A percentile compares a stretch with the other conserved stretches of the same genome.
phyloP scores from a whole-genome alignment of 495 filamentous ascomycete species.

The Apodospora peruviana region DNA sequence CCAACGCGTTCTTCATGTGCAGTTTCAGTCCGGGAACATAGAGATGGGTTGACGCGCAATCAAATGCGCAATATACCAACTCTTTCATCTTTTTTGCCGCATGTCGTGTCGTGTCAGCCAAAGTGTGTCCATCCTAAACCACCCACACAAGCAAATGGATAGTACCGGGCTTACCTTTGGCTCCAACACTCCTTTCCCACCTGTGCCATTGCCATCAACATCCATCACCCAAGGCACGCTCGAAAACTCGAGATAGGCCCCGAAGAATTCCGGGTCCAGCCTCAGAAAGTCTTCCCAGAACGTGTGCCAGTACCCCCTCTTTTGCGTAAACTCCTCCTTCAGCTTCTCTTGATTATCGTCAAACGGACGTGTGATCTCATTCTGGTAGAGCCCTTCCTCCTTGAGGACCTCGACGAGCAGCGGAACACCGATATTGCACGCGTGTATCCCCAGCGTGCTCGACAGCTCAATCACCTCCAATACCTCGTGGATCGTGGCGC shows the following conservation, averaged over 20 bases:
- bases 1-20: constrained; percentile 40
- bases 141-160: no score
- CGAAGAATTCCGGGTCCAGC: constrained; percentile 41
- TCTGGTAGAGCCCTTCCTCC: constrained; percentile 25
- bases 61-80: constrained; percentile 41
- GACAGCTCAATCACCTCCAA: constrained; percentile 35
- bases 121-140: no score
- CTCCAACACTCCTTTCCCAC: constrained; percentile 23
- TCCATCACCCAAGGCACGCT: constrained; percentile 29
- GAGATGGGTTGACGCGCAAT: constrained; percentile 38
- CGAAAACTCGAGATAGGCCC: constrained; percentile 35
- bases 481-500: constrained; percentile 32
- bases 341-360: constrained; percentile 21
- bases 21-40: constrained; percentile 38
- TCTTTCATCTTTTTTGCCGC: constrained; percentile 37
- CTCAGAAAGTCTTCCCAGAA: constrained; percentile 40
- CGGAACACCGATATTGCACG: constrained; percentile 40
- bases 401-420: constrained; percentile 35
- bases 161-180: constrained; percentile 31
- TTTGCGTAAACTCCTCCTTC: constrained; percentile 23
- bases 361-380: constrained; percentile 21
- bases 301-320: constrained; percentile 40
- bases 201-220: constrained; percentile 8
- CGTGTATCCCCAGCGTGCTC: constrained; percentile 37
- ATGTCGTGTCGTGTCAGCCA: no score